These are phyloP conservation scores for Marchantia paleacea DNA, from an alignment of 225 moss, liverwort and hornwort genomes.

Conservation along the genomic window DNA sequence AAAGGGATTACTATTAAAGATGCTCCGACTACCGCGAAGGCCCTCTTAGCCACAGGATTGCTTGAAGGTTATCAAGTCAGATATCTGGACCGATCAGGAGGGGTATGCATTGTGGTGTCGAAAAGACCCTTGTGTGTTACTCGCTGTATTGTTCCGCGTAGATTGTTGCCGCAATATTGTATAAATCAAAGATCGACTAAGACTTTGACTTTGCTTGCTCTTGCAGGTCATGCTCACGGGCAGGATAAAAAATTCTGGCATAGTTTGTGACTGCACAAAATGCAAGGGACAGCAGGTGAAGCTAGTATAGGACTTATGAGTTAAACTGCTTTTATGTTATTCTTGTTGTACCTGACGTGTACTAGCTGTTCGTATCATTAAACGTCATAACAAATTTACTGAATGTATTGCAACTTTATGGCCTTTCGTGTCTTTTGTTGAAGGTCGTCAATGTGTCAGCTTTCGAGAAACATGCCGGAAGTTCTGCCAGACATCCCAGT, in stretches of 20 bases:
- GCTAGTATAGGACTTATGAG: not conserved
- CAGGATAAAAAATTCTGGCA: conserved; percentile 60
- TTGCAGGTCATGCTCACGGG: conserved; percentile 82
- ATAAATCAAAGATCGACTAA: no score
- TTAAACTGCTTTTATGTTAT: not conserved
- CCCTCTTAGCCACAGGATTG: conserved; percentile 75
- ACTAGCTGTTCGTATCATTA: not conserved
- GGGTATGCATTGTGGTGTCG: conserved; percentile 39
- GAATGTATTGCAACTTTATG: not conserved
- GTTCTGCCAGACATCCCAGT: conserved; percentile 95
- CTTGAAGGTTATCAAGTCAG: conserved; percentile 81
- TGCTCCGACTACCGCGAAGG: conserved; percentile 82
- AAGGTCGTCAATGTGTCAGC: conserved; percentile 97
- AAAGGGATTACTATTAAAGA: conserved; percentile 41
- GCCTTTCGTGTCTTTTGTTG: conserved; percentile 11
- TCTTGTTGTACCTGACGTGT: not conserved
- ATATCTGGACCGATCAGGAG: conserved; percentile 77
- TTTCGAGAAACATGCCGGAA: conserved; percentile 97
- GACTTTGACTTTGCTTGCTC: not conserved
- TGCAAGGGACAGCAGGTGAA: conserved; percentile 77
- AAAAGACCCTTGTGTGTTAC: not conserved
- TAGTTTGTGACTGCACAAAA: conserved; percentile 66
- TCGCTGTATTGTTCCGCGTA: not conserved
- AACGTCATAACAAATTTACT: not conserved
- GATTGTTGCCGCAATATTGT: no score